Evolutionary conservation across 2,329 filamentous ascomycete species (phyloP).

Genomic region (Paracoccidioides brasiliensis): DNA sequence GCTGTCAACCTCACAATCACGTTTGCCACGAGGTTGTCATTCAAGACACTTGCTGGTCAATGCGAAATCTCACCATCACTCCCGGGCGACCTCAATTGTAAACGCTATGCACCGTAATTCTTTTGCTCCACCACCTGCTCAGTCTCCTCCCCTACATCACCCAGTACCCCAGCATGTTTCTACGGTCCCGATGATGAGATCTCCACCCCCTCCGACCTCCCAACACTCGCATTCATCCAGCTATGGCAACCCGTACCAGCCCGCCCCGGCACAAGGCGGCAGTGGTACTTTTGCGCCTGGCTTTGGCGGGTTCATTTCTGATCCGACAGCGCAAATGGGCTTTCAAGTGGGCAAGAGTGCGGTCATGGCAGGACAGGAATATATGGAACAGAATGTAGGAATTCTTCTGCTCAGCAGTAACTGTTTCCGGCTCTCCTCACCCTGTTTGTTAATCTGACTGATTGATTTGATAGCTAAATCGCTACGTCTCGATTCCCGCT

Average conservation of each 20-base stretch:
- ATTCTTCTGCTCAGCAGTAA: not conserved
- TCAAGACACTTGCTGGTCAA: not conserved
- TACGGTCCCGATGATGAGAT: constrained; percentile 90
- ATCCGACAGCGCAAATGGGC: constrained; percentile 87
- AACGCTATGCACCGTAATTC: constrained; percentile 68
- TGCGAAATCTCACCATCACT: not conserved
- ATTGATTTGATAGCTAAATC: constrained; percentile 44
- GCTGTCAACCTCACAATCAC: not conserved
- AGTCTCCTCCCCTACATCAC: constrained; percentile 87
- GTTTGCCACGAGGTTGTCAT: not conserved
- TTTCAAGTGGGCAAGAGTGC: constrained; percentile 89
- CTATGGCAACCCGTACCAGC: constrained; percentile 39
- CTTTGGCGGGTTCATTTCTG: constrained; percentile 89
- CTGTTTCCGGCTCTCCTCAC: not conserved
- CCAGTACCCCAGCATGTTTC: constrained; percentile 97
- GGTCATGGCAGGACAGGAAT: constrained; percentile 82
- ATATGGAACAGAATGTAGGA: constrained; percentile 84
- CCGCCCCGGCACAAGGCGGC: constrained; percentile 29
- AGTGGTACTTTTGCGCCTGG: constrained; percentile 38
- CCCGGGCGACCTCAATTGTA: constrained; percentile 7
- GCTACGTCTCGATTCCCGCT: constrained; percentile 81
- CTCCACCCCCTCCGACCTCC: constrained; percentile 66
- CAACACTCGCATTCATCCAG: constrained; percentile 50
- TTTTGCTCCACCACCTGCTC: constrained; percentile 61
- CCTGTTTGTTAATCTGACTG: not conserved